phyloP scores from a whole-genome alignment of 257 asterid genomes.

The Solanum bulbocastanum region DNA sequence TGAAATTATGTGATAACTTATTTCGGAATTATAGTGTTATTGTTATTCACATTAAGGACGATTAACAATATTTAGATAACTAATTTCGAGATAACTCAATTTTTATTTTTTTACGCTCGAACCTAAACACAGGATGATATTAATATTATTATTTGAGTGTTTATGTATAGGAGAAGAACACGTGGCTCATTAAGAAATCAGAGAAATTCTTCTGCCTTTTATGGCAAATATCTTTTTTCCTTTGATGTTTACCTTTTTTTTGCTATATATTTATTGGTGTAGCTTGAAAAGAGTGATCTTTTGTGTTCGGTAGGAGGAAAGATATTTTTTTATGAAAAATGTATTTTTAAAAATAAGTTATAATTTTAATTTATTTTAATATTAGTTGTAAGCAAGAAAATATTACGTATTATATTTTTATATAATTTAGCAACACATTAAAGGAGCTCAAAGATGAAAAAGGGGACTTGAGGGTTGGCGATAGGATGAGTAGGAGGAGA shows the following conservation, averaged over 20 bases:
- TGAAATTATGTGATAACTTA: neutral
- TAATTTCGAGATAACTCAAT: neutral
- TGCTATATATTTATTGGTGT: neutral
- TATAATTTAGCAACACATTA: no score
- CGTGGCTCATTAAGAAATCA: conserved; percentile 34
- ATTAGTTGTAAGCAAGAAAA: no score
- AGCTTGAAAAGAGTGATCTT: neutral
- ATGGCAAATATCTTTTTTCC: neutral
- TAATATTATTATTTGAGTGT: neutral
- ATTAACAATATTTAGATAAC: neutral
- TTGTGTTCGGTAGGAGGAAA: neutral
- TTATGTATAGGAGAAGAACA: conserved; percentile 31
- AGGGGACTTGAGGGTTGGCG: neutral
- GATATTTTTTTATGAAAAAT: neutral
- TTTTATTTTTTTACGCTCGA: neutral
- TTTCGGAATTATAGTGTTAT: neutral
- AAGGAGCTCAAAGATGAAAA: neutral
- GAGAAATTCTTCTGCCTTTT: neutral
- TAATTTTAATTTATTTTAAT: neutral
- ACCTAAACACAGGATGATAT: neutral
- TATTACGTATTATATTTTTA: no score
- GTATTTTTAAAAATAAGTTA: neutral
- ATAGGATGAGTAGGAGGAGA: neutral
- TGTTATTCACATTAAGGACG: neutral
- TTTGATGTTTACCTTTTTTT: neutral